These are phyloP conservation scores for Talaromyces funiculosus DNA, from an alignment of 2,329 filamentous ascomycete species.

Conservation along the genomic window DNA sequence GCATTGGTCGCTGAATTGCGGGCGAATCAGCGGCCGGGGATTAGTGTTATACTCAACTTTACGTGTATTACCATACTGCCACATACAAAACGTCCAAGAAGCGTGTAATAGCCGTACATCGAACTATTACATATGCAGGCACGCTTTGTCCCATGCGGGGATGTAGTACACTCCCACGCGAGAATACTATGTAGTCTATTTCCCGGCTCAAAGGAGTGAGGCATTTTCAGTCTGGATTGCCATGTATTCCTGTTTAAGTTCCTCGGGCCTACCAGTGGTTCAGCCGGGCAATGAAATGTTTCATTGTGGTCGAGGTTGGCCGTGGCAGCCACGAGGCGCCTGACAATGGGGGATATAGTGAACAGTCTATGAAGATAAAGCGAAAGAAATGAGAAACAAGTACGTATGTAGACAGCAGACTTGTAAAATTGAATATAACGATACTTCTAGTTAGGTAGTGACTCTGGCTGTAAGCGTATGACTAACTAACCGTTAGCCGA, in stretches of 20 bases:
- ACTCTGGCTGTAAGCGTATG: neutral
- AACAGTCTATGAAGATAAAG: neutral
- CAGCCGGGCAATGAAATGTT: neutral
- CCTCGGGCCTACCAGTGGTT: too few relatives aligned
- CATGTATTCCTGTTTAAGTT: too few relatives aligned
- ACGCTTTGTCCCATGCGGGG: conserved; percentile 2
- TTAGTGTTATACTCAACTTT: neutral
- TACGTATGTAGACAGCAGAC: neutral
- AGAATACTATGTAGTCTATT: neutral
- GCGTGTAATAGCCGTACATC: neutral
- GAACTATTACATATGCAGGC: neutral
- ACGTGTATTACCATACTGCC: neutral
- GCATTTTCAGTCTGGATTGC: neutral
- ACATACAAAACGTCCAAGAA: neutral
- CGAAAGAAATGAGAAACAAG: neutral
- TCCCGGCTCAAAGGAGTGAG: conserved; percentile 2
- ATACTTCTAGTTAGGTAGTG: too few relatives aligned
- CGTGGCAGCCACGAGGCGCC: conserved; percentile 1
- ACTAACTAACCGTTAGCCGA: neutral
- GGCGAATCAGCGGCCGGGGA: neutral
- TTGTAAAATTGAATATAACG: too few relatives aligned
- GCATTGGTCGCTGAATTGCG: neutral
- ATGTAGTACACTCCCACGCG: neutral
- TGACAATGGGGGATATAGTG: neutral
- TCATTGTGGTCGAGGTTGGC: neutral